These are phyloP conservation scores for Cyclotella choctawhatcheeana DNA, from an alignment of 108 stramenopile genomes.

Conservation along the genomic window DNA sequence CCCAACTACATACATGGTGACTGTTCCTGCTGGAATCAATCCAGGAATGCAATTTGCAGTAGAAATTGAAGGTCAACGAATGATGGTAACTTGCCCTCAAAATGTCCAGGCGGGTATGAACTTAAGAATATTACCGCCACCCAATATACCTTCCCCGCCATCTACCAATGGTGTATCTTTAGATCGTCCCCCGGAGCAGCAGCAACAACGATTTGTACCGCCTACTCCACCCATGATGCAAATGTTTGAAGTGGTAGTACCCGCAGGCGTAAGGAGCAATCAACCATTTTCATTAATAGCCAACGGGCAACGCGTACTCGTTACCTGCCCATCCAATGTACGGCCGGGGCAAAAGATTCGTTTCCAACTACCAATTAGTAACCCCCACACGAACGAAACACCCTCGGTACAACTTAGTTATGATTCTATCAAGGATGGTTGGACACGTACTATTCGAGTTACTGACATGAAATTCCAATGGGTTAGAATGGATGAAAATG, in stretches of 20 bases:
- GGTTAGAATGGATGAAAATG: conserved; percentile 74
- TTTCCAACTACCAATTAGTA: conserved; percentile 84
- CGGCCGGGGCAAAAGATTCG: conserved; percentile 88
- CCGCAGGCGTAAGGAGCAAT: conserved; percentile 79
- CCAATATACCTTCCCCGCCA: conserved; percentile 31
- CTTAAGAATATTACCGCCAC: conserved; percentile 81
- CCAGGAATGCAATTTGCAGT: conserved; percentile 88
- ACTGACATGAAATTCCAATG: conserved; percentile 93
- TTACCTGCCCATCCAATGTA: conserved; percentile 90
- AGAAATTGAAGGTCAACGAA: conserved; percentile 76
- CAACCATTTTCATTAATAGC: conserved; percentile 91
- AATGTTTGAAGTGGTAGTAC: conserved; percentile 90
- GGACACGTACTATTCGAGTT: conserved; percentile 85
- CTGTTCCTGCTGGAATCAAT: conserved; percentile 76
- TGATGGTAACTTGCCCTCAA: conserved; percentile 81
- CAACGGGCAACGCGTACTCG: conserved; percentile 88
- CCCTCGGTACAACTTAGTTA: conserved; percentile 59
- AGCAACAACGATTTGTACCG: conserved; percentile 12
- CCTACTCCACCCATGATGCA: conserved; percentile 57
- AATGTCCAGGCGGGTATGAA: conserved; percentile 82
- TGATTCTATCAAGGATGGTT: conserved; percentile 80
- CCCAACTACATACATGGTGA: conserved; percentile 81
- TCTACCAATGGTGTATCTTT: conserved; percentile 59
- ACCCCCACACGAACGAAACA: conserved; percentile 11
- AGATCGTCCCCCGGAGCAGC: conserved; percentile 47